Base-by-base conservation (phyloP, 2,329 filamentous ascomycete species). In the Pseudocercospora pini-densiflorae region DNA sequence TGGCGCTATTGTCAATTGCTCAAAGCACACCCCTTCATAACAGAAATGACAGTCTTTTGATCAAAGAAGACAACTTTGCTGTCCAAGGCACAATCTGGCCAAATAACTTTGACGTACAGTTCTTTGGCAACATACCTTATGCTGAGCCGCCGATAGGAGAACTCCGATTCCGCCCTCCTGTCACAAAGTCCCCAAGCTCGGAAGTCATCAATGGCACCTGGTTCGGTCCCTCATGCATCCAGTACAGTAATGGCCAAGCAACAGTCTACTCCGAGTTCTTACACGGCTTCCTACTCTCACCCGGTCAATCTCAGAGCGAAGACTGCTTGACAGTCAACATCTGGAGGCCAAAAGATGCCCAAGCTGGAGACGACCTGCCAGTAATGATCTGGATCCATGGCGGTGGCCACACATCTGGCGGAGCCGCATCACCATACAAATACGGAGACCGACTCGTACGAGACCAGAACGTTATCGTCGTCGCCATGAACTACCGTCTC, bases 241-340 rank as follows among this genome's bases (percentile, higher is more conserved):
- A 69, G 14, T 69, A 67, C 55, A 63, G 24, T 31, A 67, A 63
- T 55, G 67, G 67, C 8, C 33, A 60, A 31, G 29, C 33, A 8
- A 67, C 62, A 1, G 67, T 67, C 9, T 69, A 69, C 57, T 36
- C 65, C 2, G 65, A 69, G 19, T 64, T 59, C 24, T 36, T 69
- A 9, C 43, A 12, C 1, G 67, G 67, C 23, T 67, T 69, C 23
- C 40, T 67, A 7, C 23, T 67, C 5, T 62, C 62, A 14, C 65
- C 62, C 3, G 67, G 67, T 3, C 65, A 69, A 45, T 33, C 45
- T 1, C 59, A 67, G 21, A 63, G 60, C 31, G 67, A 67, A 51
- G 78, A 79, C 61, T 80, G 78, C 66, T 68, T 80, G 62, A 76
- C 74, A 9, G 60, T 80, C 27, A 79, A 80, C 57, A 69, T 79